phyloP scores from a whole-genome alignment of 2,329 filamentous ascomycete species.

The Penicillium griseofulvum region DNA sequence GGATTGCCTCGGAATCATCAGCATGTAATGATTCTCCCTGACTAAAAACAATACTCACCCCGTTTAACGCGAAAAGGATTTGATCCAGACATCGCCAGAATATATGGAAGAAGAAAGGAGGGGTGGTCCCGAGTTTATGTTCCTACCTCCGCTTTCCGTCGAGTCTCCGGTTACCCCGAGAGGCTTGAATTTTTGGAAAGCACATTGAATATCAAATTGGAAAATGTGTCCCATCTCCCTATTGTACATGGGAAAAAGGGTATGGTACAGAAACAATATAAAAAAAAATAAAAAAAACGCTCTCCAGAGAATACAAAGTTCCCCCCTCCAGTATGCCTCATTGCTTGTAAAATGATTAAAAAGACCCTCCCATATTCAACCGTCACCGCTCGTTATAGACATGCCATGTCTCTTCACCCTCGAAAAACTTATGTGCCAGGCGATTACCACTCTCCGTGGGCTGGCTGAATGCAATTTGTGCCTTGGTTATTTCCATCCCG shows the following conservation, averaged over 20 bases:
- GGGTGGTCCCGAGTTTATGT: slow-evolving; percentile 19
- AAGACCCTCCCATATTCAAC: slow-evolving; percentile 5
- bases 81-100: slow-evolving; percentile 46
- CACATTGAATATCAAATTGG: not conserved
- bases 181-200: slow-evolving; percentile 7
- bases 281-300: not conserved
- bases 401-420: slow-evolving; percentile 55
- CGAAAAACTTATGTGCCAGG: slow-evolving; percentile 60
- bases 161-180: slow-evolving; percentile 24
- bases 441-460: slow-evolving; percentile 61
- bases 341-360: slow-evolving; percentile 4
- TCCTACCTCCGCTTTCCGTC: slow-evolving; percentile 22
- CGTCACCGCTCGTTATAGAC: slow-evolving; percentile 53
- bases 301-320: not conserved
- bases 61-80: slow-evolving; percentile 52
- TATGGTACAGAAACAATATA: slow-evolving; percentile 8
- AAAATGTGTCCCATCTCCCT: slow-evolving; percentile 5
- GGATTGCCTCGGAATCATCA: slow-evolving; percentile 11
- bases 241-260: slow-evolving; percentile 3
- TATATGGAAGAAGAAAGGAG: slow-evolving; percentile 7
- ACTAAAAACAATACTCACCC: slow-evolving; percentile 23
- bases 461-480: slow-evolving; percentile 62
- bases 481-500: slow-evolving; percentile 54
- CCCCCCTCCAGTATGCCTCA: not conserved
- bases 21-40: slow-evolving; percentile 4